Conservation (phyloP, 495 filamentous ascomycete species). For the Cladorrhinum samala region DNA sequence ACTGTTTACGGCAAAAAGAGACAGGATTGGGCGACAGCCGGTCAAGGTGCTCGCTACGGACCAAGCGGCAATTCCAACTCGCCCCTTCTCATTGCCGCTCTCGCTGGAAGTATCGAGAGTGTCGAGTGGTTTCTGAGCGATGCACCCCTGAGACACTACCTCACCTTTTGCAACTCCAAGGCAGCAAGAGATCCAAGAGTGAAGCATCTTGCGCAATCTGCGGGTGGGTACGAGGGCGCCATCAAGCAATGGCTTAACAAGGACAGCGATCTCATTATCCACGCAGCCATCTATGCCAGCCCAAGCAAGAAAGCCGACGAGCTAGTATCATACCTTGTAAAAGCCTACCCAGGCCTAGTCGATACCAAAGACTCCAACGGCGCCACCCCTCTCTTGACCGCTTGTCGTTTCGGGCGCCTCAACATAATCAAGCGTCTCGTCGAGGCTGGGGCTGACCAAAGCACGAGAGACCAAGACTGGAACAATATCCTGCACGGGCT, state of each 20-base stretch:
- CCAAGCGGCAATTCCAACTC: conserved; percentile 28
- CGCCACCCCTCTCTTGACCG: conserved; percentile 56
- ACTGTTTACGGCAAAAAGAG: conserved; percentile 66
- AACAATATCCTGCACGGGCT: conserved; percentile 57
- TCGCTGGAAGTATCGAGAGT: conserved; percentile 49
- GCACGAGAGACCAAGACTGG: conserved; percentile 42
- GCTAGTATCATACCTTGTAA: conserved; percentile 57
- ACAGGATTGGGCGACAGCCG: conserved; percentile 52
- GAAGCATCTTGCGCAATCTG: conserved; percentile 45
- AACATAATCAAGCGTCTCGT: conserved; percentile 55
- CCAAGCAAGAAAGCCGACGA: conserved; percentile 33
- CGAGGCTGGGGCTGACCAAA: conserved; percentile 58
- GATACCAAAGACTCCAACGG: conserved; percentile 50
- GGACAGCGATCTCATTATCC: conserved; percentile 56
- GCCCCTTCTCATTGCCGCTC: conserved; percentile 55
- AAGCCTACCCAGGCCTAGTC: conserved; percentile 50
- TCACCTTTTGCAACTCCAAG: conserved; percentile 54
- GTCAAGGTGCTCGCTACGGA: conserved; percentile 31
- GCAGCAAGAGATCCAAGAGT: conserved; percentile 49
- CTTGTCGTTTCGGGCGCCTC: conserved; percentile 45
- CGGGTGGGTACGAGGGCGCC: conserved; percentile 53
- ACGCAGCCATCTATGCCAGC: conserved; percentile 53
- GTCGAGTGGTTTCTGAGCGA: conserved; percentile 68
- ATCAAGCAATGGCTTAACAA: conserved; percentile 55
- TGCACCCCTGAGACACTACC: conserved; percentile 54